Evolutionary conservation across 1,284 basidiomycete genomes (phyloP), one percentile per base, ranked within the genome.

Genomic region (Bothia castanella): DNA sequence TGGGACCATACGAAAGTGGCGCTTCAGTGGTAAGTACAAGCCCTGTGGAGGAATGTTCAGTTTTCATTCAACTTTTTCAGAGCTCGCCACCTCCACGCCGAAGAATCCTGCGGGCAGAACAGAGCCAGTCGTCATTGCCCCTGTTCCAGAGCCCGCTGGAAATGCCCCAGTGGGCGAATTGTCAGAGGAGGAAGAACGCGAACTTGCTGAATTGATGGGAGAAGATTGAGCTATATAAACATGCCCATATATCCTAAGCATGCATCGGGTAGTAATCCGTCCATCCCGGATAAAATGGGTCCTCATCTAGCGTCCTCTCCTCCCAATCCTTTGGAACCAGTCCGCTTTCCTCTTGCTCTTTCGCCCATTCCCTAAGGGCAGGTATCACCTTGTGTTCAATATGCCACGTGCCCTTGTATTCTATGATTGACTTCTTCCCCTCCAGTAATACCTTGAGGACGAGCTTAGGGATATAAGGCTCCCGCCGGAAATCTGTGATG

Each of bases 1-100:
- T 66, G 82, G 84, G 29, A 96, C 93, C 8, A 72, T 97, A 35
- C 73, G 93, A 54, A 82, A 81, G 60, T 97, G 93, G 92, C 79
- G 74, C 60, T 67, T 94, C 27, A 69, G 72, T 58, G 89, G 90
- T 89, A 58, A 50, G 80, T 67, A 20, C 42, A 37, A 40, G 43
- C 16, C 4, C 9, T 27, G 5, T 47, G 32, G 38, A 45, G n/a
- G 34, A 55, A 32, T 38, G 30, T 23, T n/a, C 17, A 39, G 25
- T 11, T 31, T 31, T 14, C 30, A 14, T 14, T 31, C 9, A 31
- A 31, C 13, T 31, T 31, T 11, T 9, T 42, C 23, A 87, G 80
- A 83, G 35, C 69, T 84, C 11, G 58, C 80, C 31, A 68, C 71
- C 19, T 76, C 78, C 35, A 65, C 61, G 3, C 70, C 75, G n/a